A percentile compares a stretch with the other conserved stretches of the same genome.
phyloP scores from a whole-genome alignment of 805 yeast species.

The Saturnispora mendoncae region DNA sequence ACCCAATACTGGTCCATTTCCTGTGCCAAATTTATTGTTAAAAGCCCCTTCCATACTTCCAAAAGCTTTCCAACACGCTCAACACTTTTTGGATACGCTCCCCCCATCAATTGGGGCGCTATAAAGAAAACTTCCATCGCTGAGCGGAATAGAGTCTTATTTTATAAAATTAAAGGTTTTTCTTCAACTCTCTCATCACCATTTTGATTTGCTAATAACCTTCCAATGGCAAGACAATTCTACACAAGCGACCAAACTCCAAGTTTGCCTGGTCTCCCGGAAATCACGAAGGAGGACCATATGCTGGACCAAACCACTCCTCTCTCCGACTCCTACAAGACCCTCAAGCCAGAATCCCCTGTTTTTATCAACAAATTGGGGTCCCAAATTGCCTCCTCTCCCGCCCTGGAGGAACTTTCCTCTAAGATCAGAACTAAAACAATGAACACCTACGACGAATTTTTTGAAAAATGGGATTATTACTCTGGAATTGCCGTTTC shows the following conservation, averaged over 20 bases:
- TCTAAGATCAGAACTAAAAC: conserved; percentile 33
- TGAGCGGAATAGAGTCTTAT: not conserved
- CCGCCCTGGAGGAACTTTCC: conserved; percentile 37
- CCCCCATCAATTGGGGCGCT: conserved; percentile 2
- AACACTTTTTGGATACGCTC: not conserved
- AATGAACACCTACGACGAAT: conserved; percentile 30
- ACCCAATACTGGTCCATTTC: not conserved
- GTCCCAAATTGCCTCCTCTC: conserved; percentile 44
- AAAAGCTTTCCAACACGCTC: not conserved
- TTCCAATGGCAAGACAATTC: not conserved
- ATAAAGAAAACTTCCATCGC: not conserved
- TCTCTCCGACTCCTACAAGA: not conserved
- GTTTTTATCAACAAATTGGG: conserved; percentile 36
- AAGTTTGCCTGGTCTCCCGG: conserved; percentile 7
- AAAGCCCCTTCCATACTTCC: not conserved
- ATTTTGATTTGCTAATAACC: not conserved
- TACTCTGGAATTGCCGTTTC: conserved; percentile 39
- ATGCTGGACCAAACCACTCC: not conserved
- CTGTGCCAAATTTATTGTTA: not conserved
- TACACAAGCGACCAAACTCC: conserved; percentile 1
- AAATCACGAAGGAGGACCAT: not conserved
- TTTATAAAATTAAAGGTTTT: too few species aligned
- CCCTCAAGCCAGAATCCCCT: conserved; percentile 10
- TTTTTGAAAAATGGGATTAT: conserved; percentile 38
- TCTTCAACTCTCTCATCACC: too few species aligned